These are phyloP conservation scores for Saccharomyces jurei DNA, from an alignment of 805 yeast species.

Conservation along the genomic window DNA sequence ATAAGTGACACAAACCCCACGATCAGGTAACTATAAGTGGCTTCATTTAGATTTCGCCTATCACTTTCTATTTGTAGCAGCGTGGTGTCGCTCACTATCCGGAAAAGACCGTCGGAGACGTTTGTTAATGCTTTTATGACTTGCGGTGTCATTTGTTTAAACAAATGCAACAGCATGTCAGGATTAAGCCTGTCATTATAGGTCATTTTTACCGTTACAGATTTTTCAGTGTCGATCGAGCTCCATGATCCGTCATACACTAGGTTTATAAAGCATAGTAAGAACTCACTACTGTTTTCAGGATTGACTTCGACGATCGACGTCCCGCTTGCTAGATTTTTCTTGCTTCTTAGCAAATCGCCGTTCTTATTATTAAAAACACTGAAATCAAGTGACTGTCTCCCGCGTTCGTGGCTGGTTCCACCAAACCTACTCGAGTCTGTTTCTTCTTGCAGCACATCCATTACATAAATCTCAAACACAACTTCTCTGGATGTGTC, in stretches of 20 bases:
- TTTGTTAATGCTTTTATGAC: conserved; percentile 3
- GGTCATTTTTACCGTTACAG: conserved; percentile 14
- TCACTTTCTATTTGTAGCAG: conserved; percentile 9
- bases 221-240: conserved; percentile 19
- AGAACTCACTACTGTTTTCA: conserved; percentile 6
- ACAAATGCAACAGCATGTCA: background rate
- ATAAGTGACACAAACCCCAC: background rate
- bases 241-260: conserved; percentile 33
- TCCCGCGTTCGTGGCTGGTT: conserved; percentile 18
- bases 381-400: conserved; percentile 16
- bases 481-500: conserved; percentile 1
- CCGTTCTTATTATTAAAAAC: conserved; percentile 8
- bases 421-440: conserved; percentile 21
- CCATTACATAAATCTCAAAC: conserved; percentile 13
- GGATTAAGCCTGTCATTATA: conserved; percentile 1
- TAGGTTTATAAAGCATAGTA: conserved; percentile 26
- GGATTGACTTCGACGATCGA: conserved; percentile 12
- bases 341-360: conserved; percentile 14
- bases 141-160: background rate
- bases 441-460: conserved; percentile 9
- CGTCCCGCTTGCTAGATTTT: conserved; percentile 11
- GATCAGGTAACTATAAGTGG: background rate
- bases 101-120: conserved; percentile 1
- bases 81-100: conserved; percentile 5
- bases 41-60: conserved; percentile 13